Conservation (phyloP, 2,329 filamentous ascomycete species). For the Xylariaceae sp. region DNA sequence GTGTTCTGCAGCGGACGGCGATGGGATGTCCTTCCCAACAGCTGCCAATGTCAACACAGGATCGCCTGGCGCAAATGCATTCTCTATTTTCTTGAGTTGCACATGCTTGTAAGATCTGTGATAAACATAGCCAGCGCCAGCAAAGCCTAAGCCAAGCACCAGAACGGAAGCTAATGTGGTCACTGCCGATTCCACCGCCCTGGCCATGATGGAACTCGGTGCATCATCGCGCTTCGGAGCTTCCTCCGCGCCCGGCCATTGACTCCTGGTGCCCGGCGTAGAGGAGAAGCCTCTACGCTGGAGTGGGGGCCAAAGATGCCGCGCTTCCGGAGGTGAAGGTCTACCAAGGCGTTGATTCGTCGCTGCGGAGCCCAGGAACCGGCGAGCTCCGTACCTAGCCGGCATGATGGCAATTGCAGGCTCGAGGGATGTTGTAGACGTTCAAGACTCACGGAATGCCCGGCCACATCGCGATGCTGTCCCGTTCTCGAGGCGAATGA, state of each 20-base stretch:
- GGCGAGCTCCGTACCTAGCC: no score
- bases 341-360: slow-evolving; percentile 1
- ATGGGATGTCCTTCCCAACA: slow-evolving; percentile 52
- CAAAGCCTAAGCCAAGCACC: slow-evolving; percentile 64
- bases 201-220: slow-evolving; percentile 41
- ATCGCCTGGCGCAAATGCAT: slow-evolving; percentile 88
- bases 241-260: slow-evolving; percentile 1
- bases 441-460: no score
- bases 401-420: no score
- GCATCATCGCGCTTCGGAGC: slow-evolving; percentile 19
- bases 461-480: no score
- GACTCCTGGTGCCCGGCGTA: slow-evolving; percentile 3
- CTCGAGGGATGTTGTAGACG: no score
- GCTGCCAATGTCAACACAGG: slow-evolving; percentile 80
- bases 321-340: slow-evolving; percentile 2
- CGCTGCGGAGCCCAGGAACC: slow-evolving; percentile 3
- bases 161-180: slow-evolving; percentile 73
- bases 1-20: slow-evolving; percentile 48
- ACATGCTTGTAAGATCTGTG: slow-evolving; percentile 84
- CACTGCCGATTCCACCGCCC: slow-evolving; percentile 70
- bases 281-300: slow-evolving; percentile 11
- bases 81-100: slow-evolving; percentile 87
- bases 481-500: no score
- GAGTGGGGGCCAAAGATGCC: slow-evolving; percentile 15
- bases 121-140: slow-evolving; percentile 69